Evolutionary conservation across 305 asterid genomes (phyloP), one percentile per base, ranked within the genome.

Genomic region (Rubia peregrina): DNA sequence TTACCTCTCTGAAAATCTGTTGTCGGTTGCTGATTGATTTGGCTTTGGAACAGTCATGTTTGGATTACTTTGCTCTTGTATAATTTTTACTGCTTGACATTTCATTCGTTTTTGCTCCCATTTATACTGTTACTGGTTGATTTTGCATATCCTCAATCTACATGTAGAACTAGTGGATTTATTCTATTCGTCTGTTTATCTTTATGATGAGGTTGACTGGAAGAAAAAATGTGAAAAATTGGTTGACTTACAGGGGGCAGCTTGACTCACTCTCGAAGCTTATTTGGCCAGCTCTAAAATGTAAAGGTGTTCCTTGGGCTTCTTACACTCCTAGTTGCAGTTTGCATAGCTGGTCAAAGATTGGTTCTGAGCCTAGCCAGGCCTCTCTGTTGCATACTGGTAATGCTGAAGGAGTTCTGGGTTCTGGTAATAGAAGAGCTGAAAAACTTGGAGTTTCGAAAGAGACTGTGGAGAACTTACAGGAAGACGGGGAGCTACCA

Each of bases 401-500:
- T 79, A 89, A 85, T 64, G 77, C 64, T 64, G 95, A 89, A 80
- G 86, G 75, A 80, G 84, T 75, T 74, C 87, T 77, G 74, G 82
- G 40, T 74, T 77, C 84, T 78, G 75, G 73, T 75, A 41, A 73
- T 61, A 84, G 80, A 71, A 74, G 76, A 59, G 86, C 77, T 61
- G 84, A 68, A 48, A 84, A 66, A 67, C 70, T 77, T 74, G 87
- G 71, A 44, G 68, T 66, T 77, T 83, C 92, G 73, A 86, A 80
- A 74, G 88, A 80, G 38, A 90, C 85, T 75, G 82, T 81, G 74
- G 98, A 92, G 81, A 82, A 72, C 65, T 55, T 79, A 69, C 82
- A 87, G 78, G 99, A 95, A 81, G 98, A 95, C 73, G 99, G 98
- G 66, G 99, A 95, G 78, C 98, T 95, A 71, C 98, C 94, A 22